phyloP scores from a whole-genome alignment of 140 eudicot species.

The Ambrosia hybrid region DNA sequence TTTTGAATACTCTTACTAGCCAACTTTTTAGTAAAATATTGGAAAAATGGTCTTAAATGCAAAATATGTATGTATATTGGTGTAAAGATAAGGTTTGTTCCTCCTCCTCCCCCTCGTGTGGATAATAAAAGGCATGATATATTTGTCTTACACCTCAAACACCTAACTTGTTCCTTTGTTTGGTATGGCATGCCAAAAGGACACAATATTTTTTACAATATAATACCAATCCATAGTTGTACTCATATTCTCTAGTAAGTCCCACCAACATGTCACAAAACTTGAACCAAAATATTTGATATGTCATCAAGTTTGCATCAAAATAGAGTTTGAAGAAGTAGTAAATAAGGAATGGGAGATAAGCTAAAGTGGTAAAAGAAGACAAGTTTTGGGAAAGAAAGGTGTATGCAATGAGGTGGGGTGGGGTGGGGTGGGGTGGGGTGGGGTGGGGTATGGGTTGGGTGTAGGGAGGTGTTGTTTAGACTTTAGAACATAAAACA shows the following conservation, averaged over 20 bases:
- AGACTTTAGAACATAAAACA: background rate
- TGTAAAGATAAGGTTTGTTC: slow-evolving; percentile 39
- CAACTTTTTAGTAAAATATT: background rate
- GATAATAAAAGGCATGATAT: slow-evolving; percentile 35
- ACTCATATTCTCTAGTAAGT: slow-evolving; percentile 18
- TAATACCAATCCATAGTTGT: slow-evolving; percentile 21
- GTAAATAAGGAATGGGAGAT: background rate
- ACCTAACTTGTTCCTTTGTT: slow-evolving; percentile 43
- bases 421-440: too few relatives aligned
- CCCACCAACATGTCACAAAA: slow-evolving; percentile 33
- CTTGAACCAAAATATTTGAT: slow-evolving; percentile 14
- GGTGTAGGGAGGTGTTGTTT: background rate
- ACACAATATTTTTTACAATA: slow-evolving; percentile 14
- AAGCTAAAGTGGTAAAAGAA: background rate
- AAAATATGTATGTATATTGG: slow-evolving; percentile 10
- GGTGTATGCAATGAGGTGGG: background rate
- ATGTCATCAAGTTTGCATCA: slow-evolving; percentile 23
- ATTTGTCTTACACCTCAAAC: slow-evolving; percentile 36
- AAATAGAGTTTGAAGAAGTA: slow-evolving; percentile 10
- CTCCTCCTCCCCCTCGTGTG: slow-evolving; percentile 39
- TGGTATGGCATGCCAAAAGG: slow-evolving; percentile 33
- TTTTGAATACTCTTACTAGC: background rate
- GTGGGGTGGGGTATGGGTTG: too few relatives aligned
- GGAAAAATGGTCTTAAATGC: slow-evolving; percentile 17
- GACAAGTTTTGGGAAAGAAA: background rate